Evolutionary conservation across 805 yeast genomes (phyloP).

Genomic region (Saturnispora hagleri): DNA sequence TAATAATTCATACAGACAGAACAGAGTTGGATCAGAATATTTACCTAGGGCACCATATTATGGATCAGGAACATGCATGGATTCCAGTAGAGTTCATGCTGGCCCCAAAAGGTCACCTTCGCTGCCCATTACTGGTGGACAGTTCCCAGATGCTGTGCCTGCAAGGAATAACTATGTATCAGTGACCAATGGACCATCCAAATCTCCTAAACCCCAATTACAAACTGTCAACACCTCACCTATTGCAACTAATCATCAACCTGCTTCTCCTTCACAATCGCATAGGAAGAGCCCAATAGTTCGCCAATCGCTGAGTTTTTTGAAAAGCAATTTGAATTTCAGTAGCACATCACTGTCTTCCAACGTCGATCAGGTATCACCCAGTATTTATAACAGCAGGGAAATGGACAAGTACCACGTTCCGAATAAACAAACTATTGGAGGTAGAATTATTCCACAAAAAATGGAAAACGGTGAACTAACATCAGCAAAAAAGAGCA

Average conservation of each 20-base stretch:
- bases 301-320: conserved; percentile 30
- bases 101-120: conserved; percentile 16
- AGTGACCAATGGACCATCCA: background rate
- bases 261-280: conserved; percentile 5
- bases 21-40: background rate
- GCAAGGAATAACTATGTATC: conserved; percentile 2
- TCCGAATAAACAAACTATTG: conserved; percentile 29
- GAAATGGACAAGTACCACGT: conserved; percentile 29
- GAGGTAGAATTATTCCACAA: conserved; percentile 39
- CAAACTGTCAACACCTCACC: conserved; percentile 1
- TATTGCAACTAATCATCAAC: background rate
- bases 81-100: background rate
- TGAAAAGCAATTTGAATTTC: conserved; percentile 24
- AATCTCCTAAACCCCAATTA: background rate
- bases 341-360: conserved; percentile 19
- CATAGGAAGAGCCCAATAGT: conserved; percentile 27
- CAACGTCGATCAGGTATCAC: conserved; percentile 9
- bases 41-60: background rate
- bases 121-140: conserved; percentile 16
- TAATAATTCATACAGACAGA: background rate
- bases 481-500: conserved; percentile 33
- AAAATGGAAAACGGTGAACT: conserved; percentile 20
- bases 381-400: conserved; percentile 10
- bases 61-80: background rate
- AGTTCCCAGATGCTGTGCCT: conserved; percentile 17